Evolutionary conservation across 495 filamentous ascomycete species (phyloP).

Genomic region (Penicillium parvum): DNA sequence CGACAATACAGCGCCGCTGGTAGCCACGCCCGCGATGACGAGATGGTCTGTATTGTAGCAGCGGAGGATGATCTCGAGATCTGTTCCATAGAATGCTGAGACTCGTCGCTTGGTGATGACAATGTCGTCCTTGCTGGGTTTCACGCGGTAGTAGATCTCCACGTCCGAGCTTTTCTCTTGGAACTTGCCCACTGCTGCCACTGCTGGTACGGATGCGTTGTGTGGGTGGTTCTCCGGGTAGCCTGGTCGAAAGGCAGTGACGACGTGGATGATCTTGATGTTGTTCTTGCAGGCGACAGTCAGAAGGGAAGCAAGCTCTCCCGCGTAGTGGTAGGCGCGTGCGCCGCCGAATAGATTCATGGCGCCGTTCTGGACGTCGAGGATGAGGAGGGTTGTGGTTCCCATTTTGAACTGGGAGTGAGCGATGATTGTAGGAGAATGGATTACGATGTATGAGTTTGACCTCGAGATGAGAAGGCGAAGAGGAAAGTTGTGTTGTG

Average conservation of each 20-base stretch:
- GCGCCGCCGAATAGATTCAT: slow-evolving; percentile 16
- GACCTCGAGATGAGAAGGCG: background rate
- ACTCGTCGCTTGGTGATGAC: slow-evolving; percentile 34
- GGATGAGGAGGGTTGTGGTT: slow-evolving; percentile 30
- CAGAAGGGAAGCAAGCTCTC: slow-evolving; percentile 20
- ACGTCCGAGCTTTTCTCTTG: slow-evolving; percentile 16
- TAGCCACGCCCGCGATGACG: slow-evolving; percentile 31
- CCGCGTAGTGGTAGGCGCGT: slow-evolving; percentile 22
- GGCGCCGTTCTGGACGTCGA: slow-evolving; percentile 34
- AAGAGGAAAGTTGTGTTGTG: too few species aligned
- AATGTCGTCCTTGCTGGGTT: slow-evolving; percentile 19
- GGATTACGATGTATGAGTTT: background rate
- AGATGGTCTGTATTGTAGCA: slow-evolving; percentile 23
- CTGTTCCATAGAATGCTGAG: slow-evolving; percentile 34
- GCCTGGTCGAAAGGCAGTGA: slow-evolving; percentile 29
- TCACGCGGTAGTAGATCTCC: slow-evolving; percentile 23
- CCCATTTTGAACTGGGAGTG: slow-evolving; percentile 14
- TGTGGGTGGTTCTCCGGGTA: slow-evolving; percentile 27
- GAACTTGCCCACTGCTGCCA: slow-evolving; percentile 17
- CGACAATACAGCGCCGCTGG: slow-evolving; percentile 39
- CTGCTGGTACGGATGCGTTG: slow-evolving; percentile 19
- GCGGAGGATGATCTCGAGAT: slow-evolving; percentile 35
- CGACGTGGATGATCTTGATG: slow-evolving; percentile 30
- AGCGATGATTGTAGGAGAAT: background rate
- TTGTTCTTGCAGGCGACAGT: slow-evolving; percentile 21